Evolutionary conservation across 495 filamentous ascomycete species (phyloP).

Genomic region (Penicillium dipodomyicola): DNA sequence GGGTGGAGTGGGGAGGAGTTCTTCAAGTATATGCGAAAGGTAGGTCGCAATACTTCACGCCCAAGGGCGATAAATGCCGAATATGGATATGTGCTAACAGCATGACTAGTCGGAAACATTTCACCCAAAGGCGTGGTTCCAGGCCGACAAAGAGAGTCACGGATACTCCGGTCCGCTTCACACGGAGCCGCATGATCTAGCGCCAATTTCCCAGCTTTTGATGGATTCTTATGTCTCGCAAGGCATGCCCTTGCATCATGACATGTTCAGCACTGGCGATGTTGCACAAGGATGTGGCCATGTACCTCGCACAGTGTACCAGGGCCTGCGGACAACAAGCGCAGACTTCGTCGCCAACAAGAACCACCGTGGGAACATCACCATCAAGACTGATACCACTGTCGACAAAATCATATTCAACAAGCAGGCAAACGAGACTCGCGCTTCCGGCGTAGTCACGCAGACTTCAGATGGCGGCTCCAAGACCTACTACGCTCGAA

Average conservation of each 20-base stretch:
- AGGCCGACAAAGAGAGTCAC: constrained; percentile 36
- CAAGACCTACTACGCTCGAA: constrained; percentile 29
- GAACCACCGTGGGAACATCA: constrained; percentile 36
- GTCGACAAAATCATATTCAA: constrained; percentile 38
- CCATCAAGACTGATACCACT: constrained; percentile 36
- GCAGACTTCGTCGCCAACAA: constrained; percentile 48
- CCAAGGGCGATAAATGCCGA: no score
- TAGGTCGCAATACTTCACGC: constrained; percentile 5
- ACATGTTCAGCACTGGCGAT: constrained; percentile 52
- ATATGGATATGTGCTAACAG: not conserved
- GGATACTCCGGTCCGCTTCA: constrained; percentile 47
- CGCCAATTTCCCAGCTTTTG: constrained; percentile 47
- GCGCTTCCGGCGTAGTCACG: constrained; percentile 30
- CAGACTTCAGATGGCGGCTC: constrained; percentile 29
- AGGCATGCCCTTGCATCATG: constrained; percentile 45
- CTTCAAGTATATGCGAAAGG: constrained; percentile 53
- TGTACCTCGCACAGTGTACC: constrained; percentile 47
- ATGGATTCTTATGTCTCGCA: constrained; percentile 48
- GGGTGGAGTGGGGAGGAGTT: constrained; percentile 56
- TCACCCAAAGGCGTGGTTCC: constrained; percentile 44
- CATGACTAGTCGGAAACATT: constrained; percentile 46
- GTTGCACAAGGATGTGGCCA: constrained; percentile 52
- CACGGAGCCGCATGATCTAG: constrained; percentile 48
- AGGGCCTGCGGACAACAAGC: constrained; percentile 48
- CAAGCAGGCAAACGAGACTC: constrained; percentile 13